Conservation (phyloP, 495 filamentous ascomycete species). For the Penicillium arizonense region DNA sequence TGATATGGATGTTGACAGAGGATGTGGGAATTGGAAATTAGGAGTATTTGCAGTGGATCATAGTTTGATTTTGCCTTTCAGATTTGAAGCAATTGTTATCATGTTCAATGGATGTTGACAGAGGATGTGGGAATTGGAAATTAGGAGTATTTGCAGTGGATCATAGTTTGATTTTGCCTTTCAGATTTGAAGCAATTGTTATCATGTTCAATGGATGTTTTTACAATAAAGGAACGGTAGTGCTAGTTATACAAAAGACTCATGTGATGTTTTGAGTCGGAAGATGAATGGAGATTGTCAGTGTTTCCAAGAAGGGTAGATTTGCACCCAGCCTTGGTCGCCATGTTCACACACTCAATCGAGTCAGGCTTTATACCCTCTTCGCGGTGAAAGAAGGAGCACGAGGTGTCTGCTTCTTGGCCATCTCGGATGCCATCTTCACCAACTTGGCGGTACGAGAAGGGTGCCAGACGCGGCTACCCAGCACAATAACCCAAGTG, state of each 20-base stretch:
- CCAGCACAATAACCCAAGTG: constrained; percentile 76
- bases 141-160: not conserved
- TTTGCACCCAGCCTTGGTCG: constrained; percentile 2
- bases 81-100: not conserved
- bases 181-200: not conserved
- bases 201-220: not conserved
- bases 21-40: not conserved
- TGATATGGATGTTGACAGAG: not conserved
- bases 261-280: not conserved
- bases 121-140: not conserved
- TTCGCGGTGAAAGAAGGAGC: constrained; percentile 27
- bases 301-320: constrained; percentile 9
- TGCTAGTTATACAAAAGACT: constrained; percentile 13
- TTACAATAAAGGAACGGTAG: constrained; percentile 8
- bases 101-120: not conserved
- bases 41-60: not conserved
- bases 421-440: constrained; percentile 39
- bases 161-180: not conserved
- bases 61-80: not conserved
- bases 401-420: constrained; percentile 28
- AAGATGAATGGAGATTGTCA: constrained; percentile 29
- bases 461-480: constrained; percentile 58
- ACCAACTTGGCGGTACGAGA: constrained; percentile 48
- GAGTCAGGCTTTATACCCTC: constrained; percentile 19
- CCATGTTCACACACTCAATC: constrained; percentile 18